Evolutionary conservation across 768 basidiomycete species (phyloP), one percentile per base, ranked within the genome.

Genomic region (Russula virescens): DNA sequence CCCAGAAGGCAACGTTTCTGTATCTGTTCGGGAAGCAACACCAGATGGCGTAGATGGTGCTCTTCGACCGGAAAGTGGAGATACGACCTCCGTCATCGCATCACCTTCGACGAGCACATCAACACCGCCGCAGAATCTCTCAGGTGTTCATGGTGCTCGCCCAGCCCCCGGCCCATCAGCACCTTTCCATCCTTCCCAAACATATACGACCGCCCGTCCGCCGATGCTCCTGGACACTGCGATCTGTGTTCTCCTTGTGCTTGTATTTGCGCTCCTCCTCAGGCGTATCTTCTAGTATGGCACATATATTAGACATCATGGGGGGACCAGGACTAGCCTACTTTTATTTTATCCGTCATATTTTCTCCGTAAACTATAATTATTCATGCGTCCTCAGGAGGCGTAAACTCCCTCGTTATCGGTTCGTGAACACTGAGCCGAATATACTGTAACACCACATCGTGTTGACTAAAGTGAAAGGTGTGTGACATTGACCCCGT

Each of bases 201-300:
- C 58, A 25, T 48, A 23, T 42, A 9, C 35, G 34, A 23, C 53
- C 13, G 60, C 40, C 35, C 71, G 76, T 13, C 83, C 88, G 25
- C 88, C 88, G 25, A 70, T 89, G 26, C 73, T 89, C 25, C 76
- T 92, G 35, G 90, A 91, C 72, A 83, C 83, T 13, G 83, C 85
- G 31, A 91, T 92, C 63, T 85, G 86, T 71, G 77, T 91, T 52
- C 76, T 89, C 23, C 75, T 91, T 11, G 85, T 86, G 16, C 73
- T 91, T 61, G 79, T 86, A 52, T 81, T 87, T 68, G 85, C 82
- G 38, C 79, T 92, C 46, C 75, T 91, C 52, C 88, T 81, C 68
- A 80, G 86, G 62, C 79, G 88, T 70, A 73, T 81, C 60, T 66
- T 81, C 62, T 81, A 69, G 58, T 16, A 16, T n/a, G 49, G n/a